These are phyloP conservation scores for Copromyces sp. DNA, from an alignment of 495 filamentous ascomycete genomes.

Conservation along the genomic window DNA sequence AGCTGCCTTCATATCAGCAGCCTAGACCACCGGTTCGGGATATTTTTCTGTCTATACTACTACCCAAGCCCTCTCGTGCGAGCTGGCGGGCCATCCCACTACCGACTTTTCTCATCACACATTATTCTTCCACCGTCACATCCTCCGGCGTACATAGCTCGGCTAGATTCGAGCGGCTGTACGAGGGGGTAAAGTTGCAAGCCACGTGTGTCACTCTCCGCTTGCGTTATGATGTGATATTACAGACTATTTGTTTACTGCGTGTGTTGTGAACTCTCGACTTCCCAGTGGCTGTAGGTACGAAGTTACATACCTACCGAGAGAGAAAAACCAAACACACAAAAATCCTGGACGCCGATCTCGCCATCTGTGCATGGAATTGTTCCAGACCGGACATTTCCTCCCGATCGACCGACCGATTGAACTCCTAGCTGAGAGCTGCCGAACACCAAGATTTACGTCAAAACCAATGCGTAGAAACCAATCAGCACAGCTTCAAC, in stretches of 20 bases:
- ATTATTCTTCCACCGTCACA: not conserved
- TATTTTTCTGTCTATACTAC: not conserved
- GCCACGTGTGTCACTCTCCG: not conserved
- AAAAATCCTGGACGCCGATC: not conserved
- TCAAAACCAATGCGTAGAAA: too few species aligned
- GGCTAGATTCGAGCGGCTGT: not conserved
- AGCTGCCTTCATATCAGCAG: not conserved
- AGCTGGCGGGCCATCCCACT: not conserved
- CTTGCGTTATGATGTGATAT: not conserved
- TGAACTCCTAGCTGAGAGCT: not conserved
- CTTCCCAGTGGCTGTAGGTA: not conserved
- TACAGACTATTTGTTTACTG: not conserved
- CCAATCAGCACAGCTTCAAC: too few species aligned
- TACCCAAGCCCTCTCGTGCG: not conserved
- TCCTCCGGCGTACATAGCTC: not conserved
- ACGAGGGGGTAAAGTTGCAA: not conserved
- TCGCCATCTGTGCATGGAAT: not conserved
- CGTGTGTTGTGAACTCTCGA: too few species aligned
- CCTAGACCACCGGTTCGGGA: not conserved
- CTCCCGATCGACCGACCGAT: not conserved
- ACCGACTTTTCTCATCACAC: not conserved
- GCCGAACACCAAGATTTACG: too few species aligned
- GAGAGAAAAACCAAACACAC: not conserved
- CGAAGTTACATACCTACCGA: not conserved
- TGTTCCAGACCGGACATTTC: not conserved